Conservation (phyloP, 345 rosid species). For the Citrus mangshanensis region DNA sequence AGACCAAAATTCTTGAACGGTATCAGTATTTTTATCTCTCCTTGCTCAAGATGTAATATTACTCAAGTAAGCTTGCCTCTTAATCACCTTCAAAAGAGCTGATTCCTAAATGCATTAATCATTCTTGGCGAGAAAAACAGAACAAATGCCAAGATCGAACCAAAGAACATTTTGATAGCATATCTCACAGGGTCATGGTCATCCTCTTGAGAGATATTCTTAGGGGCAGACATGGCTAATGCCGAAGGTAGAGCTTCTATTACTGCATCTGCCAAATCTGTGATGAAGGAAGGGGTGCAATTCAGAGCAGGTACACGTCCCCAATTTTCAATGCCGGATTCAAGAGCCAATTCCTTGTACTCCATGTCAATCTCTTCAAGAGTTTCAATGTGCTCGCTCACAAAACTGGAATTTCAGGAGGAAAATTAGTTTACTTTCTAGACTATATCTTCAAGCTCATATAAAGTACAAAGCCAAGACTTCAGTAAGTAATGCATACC, state of each 20-base stretch:
- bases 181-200: slow-evolving; percentile 47
- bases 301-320: slow-evolving; percentile 87
- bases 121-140: slow-evolving; percentile 61
- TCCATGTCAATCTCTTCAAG: slow-evolving; percentile 96
- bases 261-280: slow-evolving; percentile 30
- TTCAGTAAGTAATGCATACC: slow-evolving; percentile 35
- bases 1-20: not conserved
- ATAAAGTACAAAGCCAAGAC: not conserved
- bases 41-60: not conserved
- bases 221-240: slow-evolving; percentile 39
- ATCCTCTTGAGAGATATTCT: slow-evolving; percentile 34
- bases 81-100: slow-evolving; percentile 27
- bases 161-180: slow-evolving; percentile 61
- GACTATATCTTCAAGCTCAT: not conserved
- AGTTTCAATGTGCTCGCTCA: slow-evolving; percentile 93
- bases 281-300: slow-evolving; percentile 77
- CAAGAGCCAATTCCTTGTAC: slow-evolving; percentile 74
- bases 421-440: not conserved
- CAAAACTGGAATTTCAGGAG: slow-evolving; percentile 52
- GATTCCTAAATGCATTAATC: slow-evolving; percentile 59
- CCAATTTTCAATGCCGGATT: slow-evolving; percentile 93
- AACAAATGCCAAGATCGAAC: slow-evolving; percentile 69
- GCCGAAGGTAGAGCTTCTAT: slow-evolving; percentile 11
- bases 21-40: not conserved
- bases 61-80: not conserved